Base-by-base conservation (phyloP, 371 early-diverging fungal genomes). In the Circinella minor region DNA sequence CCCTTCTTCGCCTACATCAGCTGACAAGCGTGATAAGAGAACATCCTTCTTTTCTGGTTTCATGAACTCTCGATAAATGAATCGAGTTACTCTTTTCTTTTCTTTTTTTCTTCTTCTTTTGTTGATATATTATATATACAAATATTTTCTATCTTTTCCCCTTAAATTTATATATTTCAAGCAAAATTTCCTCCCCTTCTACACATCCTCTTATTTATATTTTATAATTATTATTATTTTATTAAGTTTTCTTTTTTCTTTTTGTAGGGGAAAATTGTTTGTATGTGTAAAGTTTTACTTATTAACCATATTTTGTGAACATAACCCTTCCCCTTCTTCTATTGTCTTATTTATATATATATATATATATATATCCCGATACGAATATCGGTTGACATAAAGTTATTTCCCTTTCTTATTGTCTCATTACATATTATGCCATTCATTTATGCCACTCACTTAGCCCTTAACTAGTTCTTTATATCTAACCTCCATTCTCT, bases 11-110 rank as follows among this genome's bases (percentile, higher is more conserved):
- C 75, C 75, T 11, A 78, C 78, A n/a, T 78, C 76, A 38, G 71
- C 72, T 8, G 70, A 73, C 38, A 75, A 73, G 70, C 74, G 75
- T 63, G 73, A 71, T 38, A 77, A 77, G 65, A 79, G 79, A 63
- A 55, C 71, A 27, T 82, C 82, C 36, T 82, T 80, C 79, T 75
- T 79, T 61, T 69, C 80, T 49, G 74, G 69, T 11, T 77, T 79
- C 68, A 77, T 81, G 71, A 75, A 73, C 63, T 46, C 70, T 36
- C 69, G 73, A 73, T 73, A 73, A 36, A 61, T 48, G 15, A 8
- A 57, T 57, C 57, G 36, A 17, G 27, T 13, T 48, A 17, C 20
- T 64, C n/a, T 34, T 64, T 27, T 13, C 48, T 64, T 17, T 64
- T 48, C 43, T 64, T 46, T 15, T 51, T 14, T 64, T 17, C 43